phyloP scores from a whole-genome alignment of 2,329 filamentous ascomycete species.

The Westerdykella aurantiaca region DNA sequence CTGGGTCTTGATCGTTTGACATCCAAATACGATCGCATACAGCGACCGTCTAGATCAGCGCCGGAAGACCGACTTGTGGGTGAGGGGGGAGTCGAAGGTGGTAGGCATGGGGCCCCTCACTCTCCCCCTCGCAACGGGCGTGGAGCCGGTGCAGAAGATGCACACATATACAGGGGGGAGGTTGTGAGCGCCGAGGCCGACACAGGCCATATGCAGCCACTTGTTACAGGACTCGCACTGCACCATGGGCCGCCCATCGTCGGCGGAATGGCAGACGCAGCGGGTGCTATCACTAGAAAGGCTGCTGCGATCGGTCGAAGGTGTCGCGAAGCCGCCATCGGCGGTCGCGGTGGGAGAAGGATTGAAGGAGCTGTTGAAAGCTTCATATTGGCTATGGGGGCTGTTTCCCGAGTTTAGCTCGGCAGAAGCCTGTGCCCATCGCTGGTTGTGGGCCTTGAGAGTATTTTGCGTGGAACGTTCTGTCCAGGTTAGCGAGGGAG shows the following conservation, averaged over 20 bases:
- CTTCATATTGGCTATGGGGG: constrained; percentile 25
- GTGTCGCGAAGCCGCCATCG: constrained; percentile 46
- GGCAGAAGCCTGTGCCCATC: constrained; percentile 42
- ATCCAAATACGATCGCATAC: no score
- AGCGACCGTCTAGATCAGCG: constrained; percentile 4
- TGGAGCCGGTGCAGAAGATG: constrained; percentile 37
- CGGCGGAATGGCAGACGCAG: constrained; percentile 53
- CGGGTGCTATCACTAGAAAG: constrained; percentile 48
- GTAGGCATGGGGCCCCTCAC: constrained; percentile 24
- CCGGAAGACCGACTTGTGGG: constrained; percentile 26
- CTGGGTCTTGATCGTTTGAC: no score
- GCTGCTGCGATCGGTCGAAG: constrained; percentile 49
- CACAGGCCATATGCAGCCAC: constrained; percentile 56
- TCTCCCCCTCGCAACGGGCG: constrained; percentile 28
- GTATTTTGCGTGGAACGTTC: constrained; percentile 32
- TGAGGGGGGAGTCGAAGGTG: constrained; percentile 26
- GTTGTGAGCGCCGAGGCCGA: constrained; percentile 48
- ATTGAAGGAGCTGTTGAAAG: constrained; percentile 35
- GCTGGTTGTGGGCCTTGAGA: constrained; percentile 41
- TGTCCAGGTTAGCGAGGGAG: constrained; percentile 14
- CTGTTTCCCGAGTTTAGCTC: constrained; percentile 25
- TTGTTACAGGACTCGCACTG: constrained; percentile 61
- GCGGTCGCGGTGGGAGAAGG: constrained; percentile 46
- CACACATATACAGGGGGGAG: constrained; percentile 40
- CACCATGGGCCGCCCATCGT: constrained; percentile 53